Conservation (phyloP, 192 early-diverging fungal genomes). For the Martensiomyces pterosporus region DNA sequence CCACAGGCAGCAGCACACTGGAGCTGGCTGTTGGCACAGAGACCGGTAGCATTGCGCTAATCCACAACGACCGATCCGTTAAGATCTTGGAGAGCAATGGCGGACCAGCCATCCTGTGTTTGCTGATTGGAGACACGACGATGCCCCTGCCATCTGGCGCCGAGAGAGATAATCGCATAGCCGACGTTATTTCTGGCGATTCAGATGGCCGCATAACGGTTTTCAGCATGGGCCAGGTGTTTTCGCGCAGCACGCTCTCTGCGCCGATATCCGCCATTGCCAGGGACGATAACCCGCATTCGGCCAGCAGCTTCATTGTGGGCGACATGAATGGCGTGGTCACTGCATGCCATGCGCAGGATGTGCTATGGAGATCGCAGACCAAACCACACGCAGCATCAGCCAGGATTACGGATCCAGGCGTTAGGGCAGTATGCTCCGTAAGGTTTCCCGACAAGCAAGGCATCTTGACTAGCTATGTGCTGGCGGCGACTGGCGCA, state of each 20-base stretch:
- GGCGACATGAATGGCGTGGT: conserved; percentile 42
- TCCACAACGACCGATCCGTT: conserved; percentile 8
- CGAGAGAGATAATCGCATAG: too few relatives aligned
- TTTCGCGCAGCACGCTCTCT: conserved; percentile 31
- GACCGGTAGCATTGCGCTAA: conserved; percentile 21
- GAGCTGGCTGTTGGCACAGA: conserved; percentile 27
- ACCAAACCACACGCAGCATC: not conserved
- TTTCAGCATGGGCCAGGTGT: conserved; percentile 24
- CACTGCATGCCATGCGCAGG: conserved; percentile 29
- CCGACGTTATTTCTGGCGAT: conserved; percentile 35
- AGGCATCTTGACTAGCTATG: conserved; percentile 37
- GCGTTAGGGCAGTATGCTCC: conserved; percentile 23
- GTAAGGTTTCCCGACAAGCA: conserved; percentile 25
- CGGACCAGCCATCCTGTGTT: conserved; percentile 22
- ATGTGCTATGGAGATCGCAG: conserved; percentile 31
- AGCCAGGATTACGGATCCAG: conserved; percentile 1
- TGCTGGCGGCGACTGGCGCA: conserved; percentile 21
- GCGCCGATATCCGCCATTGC: conserved; percentile 36
- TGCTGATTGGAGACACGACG: conserved; percentile 16
- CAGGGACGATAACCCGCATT: conserved; percentile 25
- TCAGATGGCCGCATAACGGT: conserved; percentile 29
- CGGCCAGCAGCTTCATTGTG: conserved; percentile 27
- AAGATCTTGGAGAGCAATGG: conserved; percentile 19
- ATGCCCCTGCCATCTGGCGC: too few relatives aligned
- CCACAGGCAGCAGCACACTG: not conserved